Conservation (phyloP, 257 asterid genomes). For the Nicotiana noctiflora region DNA sequence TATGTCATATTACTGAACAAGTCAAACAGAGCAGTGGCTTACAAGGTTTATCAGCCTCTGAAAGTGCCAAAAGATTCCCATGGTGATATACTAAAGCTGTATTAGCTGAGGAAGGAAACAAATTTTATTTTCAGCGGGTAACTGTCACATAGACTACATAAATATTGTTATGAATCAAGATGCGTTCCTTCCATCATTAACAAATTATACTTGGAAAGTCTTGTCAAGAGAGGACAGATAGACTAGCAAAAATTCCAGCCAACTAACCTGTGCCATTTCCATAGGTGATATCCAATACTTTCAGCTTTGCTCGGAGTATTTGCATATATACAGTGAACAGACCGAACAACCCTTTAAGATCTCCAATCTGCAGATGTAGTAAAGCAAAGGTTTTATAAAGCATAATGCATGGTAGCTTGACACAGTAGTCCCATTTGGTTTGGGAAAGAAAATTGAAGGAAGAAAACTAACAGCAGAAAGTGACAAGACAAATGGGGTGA, state of each 20-base stretch:
- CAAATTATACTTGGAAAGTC: background rate
- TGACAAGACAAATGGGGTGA: background rate
- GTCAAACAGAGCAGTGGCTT: slow-evolving; percentile 27
- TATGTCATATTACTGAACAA: background rate
- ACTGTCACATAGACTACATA: slow-evolving; percentile 7
- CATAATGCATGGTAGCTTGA: background rate
- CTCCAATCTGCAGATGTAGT: slow-evolving; percentile 70
- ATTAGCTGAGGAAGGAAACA: slow-evolving; percentile 58
- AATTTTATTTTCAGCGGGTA: slow-evolving; percentile 14
- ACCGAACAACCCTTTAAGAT: slow-evolving; percentile 82
- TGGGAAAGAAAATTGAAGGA: background rate
- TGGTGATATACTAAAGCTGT: slow-evolving; percentile 87
- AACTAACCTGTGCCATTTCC: slow-evolving; percentile 75
- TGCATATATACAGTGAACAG: slow-evolving; percentile 60
- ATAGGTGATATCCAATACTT: slow-evolving; percentile 65
- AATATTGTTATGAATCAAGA: background rate
- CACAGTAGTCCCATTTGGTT: background rate
- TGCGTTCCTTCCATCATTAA: background rate
- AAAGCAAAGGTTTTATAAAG: background rate
- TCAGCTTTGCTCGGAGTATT: slow-evolving; percentile 62
- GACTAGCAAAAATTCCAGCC: slow-evolving; percentile 9
- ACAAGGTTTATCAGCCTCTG: slow-evolving; percentile 95
- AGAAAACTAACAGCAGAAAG: background rate
- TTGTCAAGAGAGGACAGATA: background rate
- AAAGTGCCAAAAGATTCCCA: slow-evolving; percentile 88